These are phyloP conservation scores for Alternaria arbusti DNA, from an alignment of 2,329 filamentous ascomycete genomes.

Conservation along the genomic window DNA sequence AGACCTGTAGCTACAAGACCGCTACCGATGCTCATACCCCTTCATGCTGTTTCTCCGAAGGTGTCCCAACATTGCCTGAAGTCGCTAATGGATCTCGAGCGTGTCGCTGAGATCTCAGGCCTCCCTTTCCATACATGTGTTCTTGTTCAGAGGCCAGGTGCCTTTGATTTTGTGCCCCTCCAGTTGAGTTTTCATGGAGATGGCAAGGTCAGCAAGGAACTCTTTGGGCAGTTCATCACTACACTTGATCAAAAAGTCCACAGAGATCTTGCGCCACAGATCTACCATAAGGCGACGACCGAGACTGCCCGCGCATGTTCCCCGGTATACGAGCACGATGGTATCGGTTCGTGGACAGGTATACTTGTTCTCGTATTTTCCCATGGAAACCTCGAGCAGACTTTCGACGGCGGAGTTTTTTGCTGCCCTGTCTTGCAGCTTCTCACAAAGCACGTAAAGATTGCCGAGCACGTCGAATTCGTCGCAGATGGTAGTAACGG, in stretches of 20 bases:
- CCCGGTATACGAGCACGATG: background rate
- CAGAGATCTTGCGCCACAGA: rapidly evolving
- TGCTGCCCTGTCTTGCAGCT: background rate
- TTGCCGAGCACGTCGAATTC: background rate
- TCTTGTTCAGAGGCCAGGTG: no score
- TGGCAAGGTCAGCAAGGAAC: background rate
- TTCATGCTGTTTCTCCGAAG: no score
- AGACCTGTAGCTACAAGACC: no score
- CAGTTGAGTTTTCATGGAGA: background rate
- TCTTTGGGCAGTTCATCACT: background rate
- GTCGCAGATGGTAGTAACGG: no score
- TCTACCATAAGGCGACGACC: background rate
- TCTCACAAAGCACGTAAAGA: background rate
- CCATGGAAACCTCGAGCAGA: background rate
- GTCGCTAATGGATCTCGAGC: no score
- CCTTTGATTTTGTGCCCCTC: no score
- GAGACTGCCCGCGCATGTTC: background rate
- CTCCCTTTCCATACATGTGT: no score
- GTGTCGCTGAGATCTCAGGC: no score
- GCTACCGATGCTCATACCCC: no score
- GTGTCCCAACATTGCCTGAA: no score
- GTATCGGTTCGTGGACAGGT: no score
- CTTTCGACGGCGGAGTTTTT: background rate
- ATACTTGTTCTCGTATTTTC: no score
- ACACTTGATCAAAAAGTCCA: rapidly evolving